A percentile compares a stretch with the other conserved stretches of the same genome.
Evolutionary conservation across 805 yeast genomes (phyloP).

Genomic region (Starmerella potacharoeniae): DNA sequence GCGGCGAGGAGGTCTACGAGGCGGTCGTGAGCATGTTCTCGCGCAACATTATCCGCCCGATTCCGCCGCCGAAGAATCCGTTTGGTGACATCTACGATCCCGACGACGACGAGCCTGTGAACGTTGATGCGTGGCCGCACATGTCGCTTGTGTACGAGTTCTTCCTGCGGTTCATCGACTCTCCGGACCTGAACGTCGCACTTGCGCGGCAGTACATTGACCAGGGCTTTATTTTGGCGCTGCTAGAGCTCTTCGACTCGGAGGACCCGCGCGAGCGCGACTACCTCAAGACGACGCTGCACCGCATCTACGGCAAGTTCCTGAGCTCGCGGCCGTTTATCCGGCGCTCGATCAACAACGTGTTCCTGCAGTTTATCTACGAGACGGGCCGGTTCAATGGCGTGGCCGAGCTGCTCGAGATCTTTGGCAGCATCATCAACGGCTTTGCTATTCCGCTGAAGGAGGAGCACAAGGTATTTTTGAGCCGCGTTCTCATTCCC

Average conservation of each 20-base stretch:
- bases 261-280: constrained; percentile 97
- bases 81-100: constrained; percentile 94
- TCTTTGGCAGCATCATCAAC: constrained; percentile 89
- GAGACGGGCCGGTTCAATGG: constrained; percentile 96
- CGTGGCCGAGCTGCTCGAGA: constrained; percentile 86
- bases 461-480: constrained; percentile 89
- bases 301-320: constrained; percentile 92
- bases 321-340: constrained; percentile 80
- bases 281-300: constrained; percentile 86
- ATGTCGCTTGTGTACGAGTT: constrained; percentile 96
- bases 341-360: constrained; percentile 81
- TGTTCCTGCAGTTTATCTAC: constrained; percentile 82
- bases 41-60: constrained; percentile 81
- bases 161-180: constrained; percentile 81
- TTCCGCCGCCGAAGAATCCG: constrained; percentile 97
- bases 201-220: constrained; percentile 89
- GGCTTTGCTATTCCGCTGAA: constrained; percentile 96
- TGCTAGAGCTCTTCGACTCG: constrained; percentile 83
- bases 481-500: constrained; percentile 78
- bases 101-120: constrained; percentile 96
- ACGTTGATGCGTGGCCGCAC: constrained; percentile 96
- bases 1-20: constrained; percentile 81
- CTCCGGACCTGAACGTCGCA: constrained; percentile 88
- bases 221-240: constrained; percentile 68
- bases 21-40: constrained; percentile 85